Evolutionary conservation across 257 asterid species (phyloP).

Genomic region (Jacaranda copaia): DNA sequence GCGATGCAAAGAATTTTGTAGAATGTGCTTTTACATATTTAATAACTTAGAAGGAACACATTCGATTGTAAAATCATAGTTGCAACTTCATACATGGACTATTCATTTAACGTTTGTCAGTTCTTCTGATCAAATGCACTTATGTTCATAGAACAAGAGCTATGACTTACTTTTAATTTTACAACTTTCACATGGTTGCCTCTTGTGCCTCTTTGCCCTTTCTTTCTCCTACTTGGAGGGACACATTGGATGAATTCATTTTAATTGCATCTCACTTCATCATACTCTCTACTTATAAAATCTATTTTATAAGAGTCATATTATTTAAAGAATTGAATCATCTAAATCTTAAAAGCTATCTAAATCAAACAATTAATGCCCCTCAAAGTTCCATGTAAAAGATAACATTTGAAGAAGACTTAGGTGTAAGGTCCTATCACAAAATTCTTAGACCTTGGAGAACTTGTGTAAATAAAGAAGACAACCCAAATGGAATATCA

Average conservation of each 20-base stretch:
- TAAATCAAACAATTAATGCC: background rate
- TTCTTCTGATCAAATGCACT: too few relatives aligned
- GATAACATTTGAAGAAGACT: background rate
- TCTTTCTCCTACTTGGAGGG: background rate
- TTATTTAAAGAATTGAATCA: background rate
- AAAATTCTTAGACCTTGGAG: background rate
- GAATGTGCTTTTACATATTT: slow-evolving; percentile 34
- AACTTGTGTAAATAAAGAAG: background rate
- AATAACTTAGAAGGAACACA: slow-evolving; percentile 35
- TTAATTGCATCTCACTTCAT: too few relatives aligned
- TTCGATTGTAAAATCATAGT: slow-evolving; percentile 35
- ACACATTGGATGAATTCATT: too few relatives aligned
- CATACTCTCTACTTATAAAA: too few relatives aligned
- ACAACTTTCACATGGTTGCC: too few relatives aligned
- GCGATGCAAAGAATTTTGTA: slow-evolving; percentile 31
- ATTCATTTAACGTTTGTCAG: slow-evolving; percentile 8
- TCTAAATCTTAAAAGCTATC: background rate
- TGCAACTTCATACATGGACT: slow-evolving; percentile 34
- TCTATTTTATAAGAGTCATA: background rate
- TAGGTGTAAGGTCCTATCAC: background rate
- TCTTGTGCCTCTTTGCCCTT: background rate
- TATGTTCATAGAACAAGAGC: too few relatives aligned
- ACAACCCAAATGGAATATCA: background rate
- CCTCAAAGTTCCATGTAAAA: background rate
- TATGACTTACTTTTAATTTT: too few relatives aligned